phyloP scores from a whole-genome alignment of 2,329 filamentous ascomycete species.

The Magnaporthiopsis incrustans region DNA sequence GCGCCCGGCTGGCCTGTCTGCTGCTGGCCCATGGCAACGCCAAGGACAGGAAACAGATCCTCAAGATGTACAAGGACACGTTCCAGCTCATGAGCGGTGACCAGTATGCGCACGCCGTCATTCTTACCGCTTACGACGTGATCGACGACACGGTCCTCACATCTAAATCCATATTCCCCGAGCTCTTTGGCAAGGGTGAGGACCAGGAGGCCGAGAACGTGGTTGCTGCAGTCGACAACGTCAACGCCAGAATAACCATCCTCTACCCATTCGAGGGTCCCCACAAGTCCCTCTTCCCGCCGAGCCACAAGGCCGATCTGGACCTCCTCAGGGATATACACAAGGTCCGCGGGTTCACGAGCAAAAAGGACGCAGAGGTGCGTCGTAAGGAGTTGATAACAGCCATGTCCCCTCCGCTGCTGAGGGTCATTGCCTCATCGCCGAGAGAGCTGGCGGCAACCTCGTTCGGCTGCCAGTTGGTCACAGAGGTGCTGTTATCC shows the following conservation, averaged over 20 bases:
- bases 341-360: constrained; percentile 71
- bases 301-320: constrained; percentile 56
- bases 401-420: constrained; percentile 64
- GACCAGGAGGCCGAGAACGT: constrained; percentile 57
- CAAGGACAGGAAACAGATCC: constrained; percentile 85
- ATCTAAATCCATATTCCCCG: constrained; percentile 77
- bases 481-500: constrained; percentile 73
- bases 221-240: constrained; percentile 55
- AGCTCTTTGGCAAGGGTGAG: constrained; percentile 68
- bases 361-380: constrained; percentile 79
- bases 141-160: constrained; percentile 90
- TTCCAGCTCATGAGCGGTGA: constrained; percentile 81
- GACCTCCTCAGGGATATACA: constrained; percentile 70
- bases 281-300: constrained; percentile 53
- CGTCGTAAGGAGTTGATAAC: constrained; percentile 70
- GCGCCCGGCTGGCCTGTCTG: constrained; percentile 72
- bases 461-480: constrained; percentile 79
- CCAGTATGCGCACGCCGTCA: constrained; percentile 66
- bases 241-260: constrained; percentile 57
- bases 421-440: constrained; percentile 63
- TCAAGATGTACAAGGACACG: constrained; percentile 83
- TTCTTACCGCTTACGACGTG: constrained; percentile 81
- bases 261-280: constrained; percentile 72
- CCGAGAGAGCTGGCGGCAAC: constrained; percentile 62
- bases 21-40: constrained; percentile 77